Evolutionary conservation across 371 early-diverging fungal species (phyloP).

Genomic region (Mucor plumbeus): DNA sequence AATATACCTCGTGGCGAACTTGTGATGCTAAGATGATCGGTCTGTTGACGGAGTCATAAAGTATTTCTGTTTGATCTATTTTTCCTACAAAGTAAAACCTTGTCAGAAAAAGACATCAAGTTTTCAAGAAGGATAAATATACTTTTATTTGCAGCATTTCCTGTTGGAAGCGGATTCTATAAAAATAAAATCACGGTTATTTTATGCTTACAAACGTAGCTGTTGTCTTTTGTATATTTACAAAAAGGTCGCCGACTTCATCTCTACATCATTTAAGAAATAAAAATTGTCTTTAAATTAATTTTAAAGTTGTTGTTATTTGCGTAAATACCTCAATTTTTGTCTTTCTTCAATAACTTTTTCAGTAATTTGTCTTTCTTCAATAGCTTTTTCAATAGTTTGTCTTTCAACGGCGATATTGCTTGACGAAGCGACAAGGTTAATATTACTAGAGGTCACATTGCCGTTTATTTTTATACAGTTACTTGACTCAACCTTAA

Average conservation of each 20-base stretch:
- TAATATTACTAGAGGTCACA: conserved; percentile 20
- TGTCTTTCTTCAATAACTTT: conserved; percentile 17
- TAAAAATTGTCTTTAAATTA: not conserved
- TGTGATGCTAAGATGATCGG: conserved; percentile 17
- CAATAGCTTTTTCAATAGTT: conserved; percentile 17
- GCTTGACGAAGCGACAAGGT: conserved; percentile 18
- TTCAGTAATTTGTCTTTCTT: conserved; percentile 21
- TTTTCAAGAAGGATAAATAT: conserved; percentile 14
- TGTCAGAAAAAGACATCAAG: conserved; percentile 20
- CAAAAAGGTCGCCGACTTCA: conserved; percentile 15
- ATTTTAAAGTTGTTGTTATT: conserved; percentile 13
- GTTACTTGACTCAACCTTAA: conserved; percentile 19
- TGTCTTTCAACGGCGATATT: conserved; percentile 18
- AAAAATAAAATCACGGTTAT: conserved; percentile 12
- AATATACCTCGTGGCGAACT: conserved; percentile 17
- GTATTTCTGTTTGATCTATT: conserved; percentile 18
- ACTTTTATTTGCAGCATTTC: conserved; percentile 17
- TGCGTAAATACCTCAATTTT: conserved; percentile 18
- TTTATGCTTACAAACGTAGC: conserved; percentile 19
- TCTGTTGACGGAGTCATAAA: conserved; percentile 15
- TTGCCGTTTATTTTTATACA: conserved; percentile 20
- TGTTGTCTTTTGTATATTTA: conserved; percentile 16
- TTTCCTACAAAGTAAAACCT: conserved; percentile 18
- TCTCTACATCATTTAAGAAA: conserved; percentile 8
- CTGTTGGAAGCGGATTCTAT: conserved; percentile 18